Base-by-base conservation (phyloP, 129 eudicot genomes). In the Sambucus nigra region DNA sequence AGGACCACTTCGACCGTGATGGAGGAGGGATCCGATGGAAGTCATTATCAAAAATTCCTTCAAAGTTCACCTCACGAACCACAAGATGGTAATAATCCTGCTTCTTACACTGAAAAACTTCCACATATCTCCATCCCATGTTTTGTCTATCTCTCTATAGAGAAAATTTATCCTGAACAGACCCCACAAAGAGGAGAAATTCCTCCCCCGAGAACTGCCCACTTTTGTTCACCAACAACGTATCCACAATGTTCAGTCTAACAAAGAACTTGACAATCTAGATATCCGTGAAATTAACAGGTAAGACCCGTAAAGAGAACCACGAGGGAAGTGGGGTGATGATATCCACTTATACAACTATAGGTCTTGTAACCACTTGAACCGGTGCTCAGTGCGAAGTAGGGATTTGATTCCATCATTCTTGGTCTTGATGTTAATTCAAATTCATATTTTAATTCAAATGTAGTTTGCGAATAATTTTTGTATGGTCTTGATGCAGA, bases 321-420 rank as follows among this genome's bases (percentile, higher is more conserved):
- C 38, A 80, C 99, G 0, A 95, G 99, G 61, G 86, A 91, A 0
- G 80, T 28, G 13, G 83, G 51, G 3, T 78, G 79, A 48, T 80
- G 87, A 54, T 55, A 74, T 51, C 94, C 78, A 32, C 77, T 59
- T 31, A 79, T 78, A 62, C 76, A 80, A 64, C 73, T 69, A 24
- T 76, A 78, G 5, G 78, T 75, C 21, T 60, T 75, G 75, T 67
- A 79, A 41, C 76, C 74, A 29, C 80, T 67, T 50, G 88, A 69
- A 63, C 87, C 73, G 77, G 87, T 71, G 80, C 79, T 70, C 82
- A 82, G 91, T 86, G 94, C 87, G 82, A 91, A 91, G 99, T 91
- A 91, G 84, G 95, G 94, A 91, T 86, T 86, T 60, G 99, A 71
- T 58, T 91, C 99, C 94, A 73, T 91, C 94, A 91, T 79, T 91